Evolutionary conservation across 2,329 filamentous ascomycete genomes (phyloP).

Genomic region (Colletotrichum godetiae): DNA sequence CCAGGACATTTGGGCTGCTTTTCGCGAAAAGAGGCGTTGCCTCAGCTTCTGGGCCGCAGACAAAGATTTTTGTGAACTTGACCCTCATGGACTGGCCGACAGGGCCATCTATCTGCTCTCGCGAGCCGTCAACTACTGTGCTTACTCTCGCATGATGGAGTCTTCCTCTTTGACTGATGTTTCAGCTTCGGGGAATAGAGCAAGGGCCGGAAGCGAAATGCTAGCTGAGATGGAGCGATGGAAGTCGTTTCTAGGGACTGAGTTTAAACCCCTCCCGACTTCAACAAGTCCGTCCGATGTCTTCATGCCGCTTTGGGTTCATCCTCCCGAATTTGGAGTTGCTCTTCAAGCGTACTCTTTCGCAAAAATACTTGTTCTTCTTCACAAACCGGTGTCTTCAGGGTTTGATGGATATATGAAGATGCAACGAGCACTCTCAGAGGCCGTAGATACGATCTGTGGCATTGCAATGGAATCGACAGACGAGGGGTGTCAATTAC

Average conservation of each 20-base stretch:
- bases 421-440: conserved; percentile 40
- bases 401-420: conserved; percentile 56
- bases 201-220: conserved; percentile 38
- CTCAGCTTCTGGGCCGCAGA: conserved; percentile 70
- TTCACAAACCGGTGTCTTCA: conserved; percentile 38
- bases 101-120: conserved; percentile 66
- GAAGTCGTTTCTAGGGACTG: conserved; percentile 46
- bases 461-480: conserved; percentile 59
- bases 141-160: conserved; percentile 47
- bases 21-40: conserved; percentile 65
- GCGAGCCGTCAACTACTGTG: conserved; percentile 68
- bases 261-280: conserved; percentile 54
- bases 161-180: conserved; percentile 18
- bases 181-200: conserved; percentile 22
- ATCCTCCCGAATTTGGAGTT: conserved; percentile 59
- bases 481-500: conserved; percentile 53
- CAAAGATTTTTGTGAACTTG: conserved; percentile 58
- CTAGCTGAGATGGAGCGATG: conserved; percentile 44
- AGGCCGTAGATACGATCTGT: conserved; percentile 50
- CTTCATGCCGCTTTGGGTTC: conserved; percentile 61
- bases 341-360: conserved; percentile 64
- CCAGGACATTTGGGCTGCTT: conserved; percentile 75
- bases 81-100: conserved; percentile 64
- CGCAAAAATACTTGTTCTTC: conserved; percentile 59
- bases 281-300: conserved; percentile 38